Evolutionary conservation across 441 rosid genomes (phyloP), one percentile per base, ranked within the genome.

Genomic region (Theobroma grandiflorum): DNA sequence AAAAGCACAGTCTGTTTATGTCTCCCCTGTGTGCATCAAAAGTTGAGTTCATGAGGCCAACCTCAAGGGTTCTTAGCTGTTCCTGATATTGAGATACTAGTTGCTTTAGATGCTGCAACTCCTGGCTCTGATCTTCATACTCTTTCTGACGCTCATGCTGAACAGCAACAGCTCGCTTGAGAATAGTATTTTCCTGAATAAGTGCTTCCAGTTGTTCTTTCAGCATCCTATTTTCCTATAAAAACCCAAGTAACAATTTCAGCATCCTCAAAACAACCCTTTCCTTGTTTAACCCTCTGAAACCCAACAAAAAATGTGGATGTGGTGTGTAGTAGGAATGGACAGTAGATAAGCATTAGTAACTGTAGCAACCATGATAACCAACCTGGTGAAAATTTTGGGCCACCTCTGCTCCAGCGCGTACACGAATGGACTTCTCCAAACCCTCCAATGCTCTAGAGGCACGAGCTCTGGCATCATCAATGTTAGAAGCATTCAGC

Each of bases 81-180:
- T 96, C 98, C 85, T 93, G 98, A 85, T 92, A 90, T 78, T 91
- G 98, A 76, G 93, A 78, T 38, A 91, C 88, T 80, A 94, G 72
- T 79, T 92, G 98, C 86, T 90, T 91, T 86, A 94, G 79, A 78
- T 89, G 93, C 87, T 93, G 91, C 87, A 94, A 74, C 79, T 96
- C 98, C 78, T 89, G 92, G 75, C 82, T 86, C 84, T 83, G 88
- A 76, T 89, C 89, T 70, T 92, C 97, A 42, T 76, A 80, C 80
- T 91, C 98, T 77, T 81, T 96, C 82, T 92, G 98, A 72, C 95
- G 91, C 87, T 93, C 96, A 81, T 96, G 98, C 85, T 96, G 99
- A 73, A 92, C 92, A 37, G 93, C 74, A 38, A 96, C 97, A 33
- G 98, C 98, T 68, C 95, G 87, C 85, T 94, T 96, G 14, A 96